Conservation (phyloP, 768 basidiomycete species). For the Trametes elegans region DNA sequence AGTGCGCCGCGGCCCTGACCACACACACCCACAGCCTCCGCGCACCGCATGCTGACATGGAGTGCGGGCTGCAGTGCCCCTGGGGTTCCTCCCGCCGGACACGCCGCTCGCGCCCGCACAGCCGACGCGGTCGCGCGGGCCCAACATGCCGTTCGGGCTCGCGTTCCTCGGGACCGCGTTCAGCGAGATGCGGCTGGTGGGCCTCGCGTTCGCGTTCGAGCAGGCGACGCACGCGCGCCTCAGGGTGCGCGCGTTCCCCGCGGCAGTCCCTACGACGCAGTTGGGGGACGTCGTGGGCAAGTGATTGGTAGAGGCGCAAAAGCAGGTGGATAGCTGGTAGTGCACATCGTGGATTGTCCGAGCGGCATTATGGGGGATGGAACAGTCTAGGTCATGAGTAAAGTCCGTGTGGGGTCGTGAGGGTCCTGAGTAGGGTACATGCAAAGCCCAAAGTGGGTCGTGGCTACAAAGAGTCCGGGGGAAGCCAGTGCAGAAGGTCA, state of each 20-base stretch:
- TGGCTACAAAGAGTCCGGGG: no score
- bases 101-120: conserved; percentile 36
- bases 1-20: conserved; percentile 9
- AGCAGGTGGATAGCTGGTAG: neutral
- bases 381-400: no score
- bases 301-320: neutral
- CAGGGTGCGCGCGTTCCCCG: conserved; percentile 29
- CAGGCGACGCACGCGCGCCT: conserved; percentile 34
- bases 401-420: no score
- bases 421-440: no score
- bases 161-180: conserved; percentile 63
- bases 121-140: conserved; percentile 13
- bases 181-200: conserved; percentile 54
- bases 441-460: no score
- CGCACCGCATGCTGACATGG: neutral
- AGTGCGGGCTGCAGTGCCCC: conserved; percentile 41
- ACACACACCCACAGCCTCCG: no score
- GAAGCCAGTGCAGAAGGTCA: no score
- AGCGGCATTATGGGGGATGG: no score
- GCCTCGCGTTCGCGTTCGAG: conserved; percentile 61
- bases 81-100: conserved; percentile 55
- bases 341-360: neutral
- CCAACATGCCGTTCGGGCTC: conserved; percentile 43
- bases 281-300: conserved; percentile 27
- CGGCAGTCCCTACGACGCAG: conserved; percentile 34